phyloP scores from a whole-genome alignment of 139 green algal species.

The Volvox africanus region DNA sequence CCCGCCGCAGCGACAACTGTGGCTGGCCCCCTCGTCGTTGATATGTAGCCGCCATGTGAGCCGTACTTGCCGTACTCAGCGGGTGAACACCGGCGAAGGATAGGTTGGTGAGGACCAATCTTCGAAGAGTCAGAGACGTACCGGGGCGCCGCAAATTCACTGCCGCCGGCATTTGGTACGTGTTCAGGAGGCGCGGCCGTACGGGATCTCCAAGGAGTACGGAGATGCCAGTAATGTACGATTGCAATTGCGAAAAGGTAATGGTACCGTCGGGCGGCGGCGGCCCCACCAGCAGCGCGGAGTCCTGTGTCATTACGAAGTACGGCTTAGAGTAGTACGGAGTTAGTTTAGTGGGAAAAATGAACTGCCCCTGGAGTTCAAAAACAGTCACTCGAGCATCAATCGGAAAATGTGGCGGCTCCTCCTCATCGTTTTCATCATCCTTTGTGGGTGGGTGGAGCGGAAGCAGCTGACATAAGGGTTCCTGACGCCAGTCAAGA shows the following conservation, averaged over 20 bases:
- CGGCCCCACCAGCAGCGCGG: background rate
- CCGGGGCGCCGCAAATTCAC: background rate
- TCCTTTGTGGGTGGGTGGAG: background rate
- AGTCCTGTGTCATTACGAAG: background rate
- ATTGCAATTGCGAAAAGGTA: background rate
- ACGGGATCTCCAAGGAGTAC: background rate
- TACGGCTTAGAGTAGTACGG: background rate
- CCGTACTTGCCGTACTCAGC: background rate
- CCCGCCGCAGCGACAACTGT: background rate
- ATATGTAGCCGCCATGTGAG: background rate
- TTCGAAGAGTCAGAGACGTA: background rate
- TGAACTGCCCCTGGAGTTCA: too few species aligned
- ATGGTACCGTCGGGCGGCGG: background rate
- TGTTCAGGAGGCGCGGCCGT: background rate
- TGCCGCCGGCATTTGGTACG: background rate
- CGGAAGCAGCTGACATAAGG: conserved; percentile 18
- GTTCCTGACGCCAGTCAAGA: background rate
- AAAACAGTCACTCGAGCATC: too few species aligned
- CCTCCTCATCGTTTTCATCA: too few species aligned
- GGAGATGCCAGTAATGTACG: background rate
- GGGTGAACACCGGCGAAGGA: background rate
- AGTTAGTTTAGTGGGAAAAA: too few species aligned
- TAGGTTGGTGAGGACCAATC: background rate
- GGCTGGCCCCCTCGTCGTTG: too few species aligned
- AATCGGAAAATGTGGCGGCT: background rate